These are phyloP conservation scores for Tilletia caries DNA, from an alignment of 1,284 basidiomycete genomes.

Conservation along the genomic window DNA sequence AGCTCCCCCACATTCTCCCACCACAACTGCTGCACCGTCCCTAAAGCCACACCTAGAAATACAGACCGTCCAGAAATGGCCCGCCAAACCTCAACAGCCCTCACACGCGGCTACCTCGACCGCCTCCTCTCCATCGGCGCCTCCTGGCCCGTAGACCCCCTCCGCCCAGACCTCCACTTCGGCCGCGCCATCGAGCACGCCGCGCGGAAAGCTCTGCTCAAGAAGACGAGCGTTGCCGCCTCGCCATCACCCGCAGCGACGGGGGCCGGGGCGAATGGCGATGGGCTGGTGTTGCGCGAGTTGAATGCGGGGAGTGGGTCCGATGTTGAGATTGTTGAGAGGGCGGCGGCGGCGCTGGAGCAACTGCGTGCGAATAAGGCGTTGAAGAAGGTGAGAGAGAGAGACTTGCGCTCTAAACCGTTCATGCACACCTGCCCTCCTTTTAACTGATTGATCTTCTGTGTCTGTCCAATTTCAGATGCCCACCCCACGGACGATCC, in stretches of 20 bases:
- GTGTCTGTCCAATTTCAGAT: slow-evolving; percentile 12
- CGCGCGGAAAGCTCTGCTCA: slow-evolving; percentile 28
- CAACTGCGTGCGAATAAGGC: slow-evolving; percentile 34
- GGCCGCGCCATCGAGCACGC: slow-evolving; percentile 35
- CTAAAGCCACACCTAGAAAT: too few relatives aligned
- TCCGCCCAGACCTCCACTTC: slow-evolving; percentile 45
- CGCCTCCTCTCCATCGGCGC: slow-evolving; percentile 30
- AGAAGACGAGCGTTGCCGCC: neutral
- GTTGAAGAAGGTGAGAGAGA: slow-evolving; percentile 22
- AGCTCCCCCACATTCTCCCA: neutral
- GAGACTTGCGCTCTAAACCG: slow-evolving; percentile 10
- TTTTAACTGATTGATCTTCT: neutral
- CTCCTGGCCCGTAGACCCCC: slow-evolving; percentile 42
- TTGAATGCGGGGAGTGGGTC: neutral
- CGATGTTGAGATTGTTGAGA: slow-evolving; percentile 27
- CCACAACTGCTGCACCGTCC: neutral
- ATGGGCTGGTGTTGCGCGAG: neutral
- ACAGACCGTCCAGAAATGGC: too few relatives aligned
- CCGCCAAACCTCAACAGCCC: neutral
- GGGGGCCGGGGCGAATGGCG: neutral
- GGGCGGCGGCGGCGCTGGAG: slow-evolving; percentile 26
- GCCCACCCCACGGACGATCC: slow-evolving; percentile 30
- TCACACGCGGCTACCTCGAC: slow-evolving; percentile 8
- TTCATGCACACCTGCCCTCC: neutral
- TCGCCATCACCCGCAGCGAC: neutral